Evolutionary conservation across 1,284 basidiomycete genomes (phyloP).

Genomic region (Gomphus sp.): DNA sequence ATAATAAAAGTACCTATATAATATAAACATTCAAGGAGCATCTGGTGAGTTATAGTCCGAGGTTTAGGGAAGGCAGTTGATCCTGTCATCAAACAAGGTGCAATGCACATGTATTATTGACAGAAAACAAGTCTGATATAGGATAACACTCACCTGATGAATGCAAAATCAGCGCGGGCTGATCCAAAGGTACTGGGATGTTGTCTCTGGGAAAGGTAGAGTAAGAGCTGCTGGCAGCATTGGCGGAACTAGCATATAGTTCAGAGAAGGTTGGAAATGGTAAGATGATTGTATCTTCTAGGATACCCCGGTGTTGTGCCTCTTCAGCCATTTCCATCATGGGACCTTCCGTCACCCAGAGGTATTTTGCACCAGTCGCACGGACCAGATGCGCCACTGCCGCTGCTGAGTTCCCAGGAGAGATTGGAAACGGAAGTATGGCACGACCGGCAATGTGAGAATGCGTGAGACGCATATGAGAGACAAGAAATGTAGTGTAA

Average conservation of each 20-base stretch:
- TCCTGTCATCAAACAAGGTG: conserved; percentile 13
- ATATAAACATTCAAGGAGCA: conserved; percentile 12
- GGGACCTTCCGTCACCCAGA: too few relatives aligned
- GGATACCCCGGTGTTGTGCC: too few relatives aligned
- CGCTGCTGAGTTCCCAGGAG: too few relatives aligned
- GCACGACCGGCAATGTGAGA: too few relatives aligned
- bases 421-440: too few relatives aligned
- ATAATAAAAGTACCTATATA: conserved; percentile 11
- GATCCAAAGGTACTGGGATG: not conserved
- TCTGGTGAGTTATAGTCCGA: conserved; percentile 16
- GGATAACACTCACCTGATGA: conserved; percentile 22
- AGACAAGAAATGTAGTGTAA: too few relatives aligned
- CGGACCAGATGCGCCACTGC: too few relatives aligned
- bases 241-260: not conserved
- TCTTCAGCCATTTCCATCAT: too few relatives aligned
- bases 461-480: too few relatives aligned
- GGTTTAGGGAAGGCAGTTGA: conserved; percentile 24
- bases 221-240: not conserved
- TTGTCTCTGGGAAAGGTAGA: not conserved
- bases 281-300: not conserved
- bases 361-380: too few relatives aligned
- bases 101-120: not conserved
- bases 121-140: not conserved
- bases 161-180: conserved; percentile 20
- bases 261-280: conserved; percentile 4